Evolutionary conservation across 345 rosid species (phyloP), one percentile per base, ranked within the genome.

Genomic region (Camelina neglecta): DNA sequence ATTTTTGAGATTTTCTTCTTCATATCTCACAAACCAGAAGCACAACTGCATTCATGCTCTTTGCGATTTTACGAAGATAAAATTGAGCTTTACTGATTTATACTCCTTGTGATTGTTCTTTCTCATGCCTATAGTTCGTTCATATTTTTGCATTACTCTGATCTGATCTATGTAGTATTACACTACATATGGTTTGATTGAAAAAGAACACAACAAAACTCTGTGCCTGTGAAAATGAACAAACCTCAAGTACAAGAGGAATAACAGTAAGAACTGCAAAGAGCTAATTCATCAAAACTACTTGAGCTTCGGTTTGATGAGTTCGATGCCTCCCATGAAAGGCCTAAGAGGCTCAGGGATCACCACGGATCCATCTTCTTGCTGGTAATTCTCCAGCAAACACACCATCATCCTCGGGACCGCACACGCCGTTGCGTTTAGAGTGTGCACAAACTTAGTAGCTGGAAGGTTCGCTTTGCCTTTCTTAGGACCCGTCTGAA

Each of bases 361-460:
- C 18, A 81, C 63, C 44, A 94, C 86, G 2, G 92, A 85, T 59
- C 96, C 98, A 69, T 94, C 97, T 78, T 91, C 93, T 79, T 94
- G 98, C 84, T 92, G 98, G 81, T 84, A 79, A 75, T 90, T 90
- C 84, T 94, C 98, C 76, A 94, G 81, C 79, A 94, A 74, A 79
- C 95, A 92, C 29, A 94, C 80, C 26, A 94, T 87, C 96, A 94
- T 89, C 80, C 98, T 83, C 1, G 97, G 98, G 73, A 94, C 81
- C 6, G 98, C 98, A 80, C 97, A 92, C 0, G 98, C 98, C 0
- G 98, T 92, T n/a, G 98, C 97, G 63, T 94, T 94, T 66, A 94
- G 78, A n/a, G 98, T 94, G 82, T 94, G 97, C 36, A 92, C 90
- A 75, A 92, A 92, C 86, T 84, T 82, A 5, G 93, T 83, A 35